Percentiles rank a stretch among this genome's conserved stretches.
phyloP scores from a whole-genome alignment of 139 green algal genomes.

The Closterium sp. region DNA sequence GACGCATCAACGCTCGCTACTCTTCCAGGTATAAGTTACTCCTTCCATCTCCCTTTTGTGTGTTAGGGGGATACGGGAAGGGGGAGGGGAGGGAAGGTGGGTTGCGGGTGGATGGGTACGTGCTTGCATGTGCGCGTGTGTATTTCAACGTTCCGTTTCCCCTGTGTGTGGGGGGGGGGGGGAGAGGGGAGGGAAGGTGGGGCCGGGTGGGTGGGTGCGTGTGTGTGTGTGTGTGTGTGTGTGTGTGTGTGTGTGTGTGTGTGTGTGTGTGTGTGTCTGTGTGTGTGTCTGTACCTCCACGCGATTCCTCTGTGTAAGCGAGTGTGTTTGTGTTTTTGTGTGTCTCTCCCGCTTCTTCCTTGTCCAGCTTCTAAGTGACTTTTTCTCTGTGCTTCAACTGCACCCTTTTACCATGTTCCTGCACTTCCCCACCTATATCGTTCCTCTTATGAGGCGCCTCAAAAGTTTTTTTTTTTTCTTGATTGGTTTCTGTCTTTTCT shows the following conservation, averaged over 20 bases:
- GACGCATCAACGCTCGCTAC: constrained; percentile 73
- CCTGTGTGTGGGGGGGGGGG: background rate
- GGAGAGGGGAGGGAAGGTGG: background rate
- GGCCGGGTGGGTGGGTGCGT: background rate
- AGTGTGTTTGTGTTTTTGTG: constrained; percentile 51
- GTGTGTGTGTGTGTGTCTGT: background rate
- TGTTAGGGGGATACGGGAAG: no score
- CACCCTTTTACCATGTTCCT: no score
- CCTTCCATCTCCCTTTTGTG: background rate
- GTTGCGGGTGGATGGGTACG: background rate
- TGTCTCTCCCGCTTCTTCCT: no score
- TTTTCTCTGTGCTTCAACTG: no score
- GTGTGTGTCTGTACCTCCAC: background rate
- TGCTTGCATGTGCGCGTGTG: background rate
- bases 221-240: background rate
- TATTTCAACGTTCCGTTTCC: background rate
- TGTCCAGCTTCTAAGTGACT: no score
- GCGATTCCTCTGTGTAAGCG: no score
- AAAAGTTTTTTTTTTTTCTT: no score
- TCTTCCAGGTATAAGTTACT: constrained; percentile 83
- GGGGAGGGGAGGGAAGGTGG: background rate
- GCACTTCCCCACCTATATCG: no score
- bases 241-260: background rate
- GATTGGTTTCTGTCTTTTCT: no score
- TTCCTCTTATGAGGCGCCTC: no score